Base-by-base conservation (phyloP, 2,329 filamentous ascomycete genomes). In the Boeremia exigua region DNA sequence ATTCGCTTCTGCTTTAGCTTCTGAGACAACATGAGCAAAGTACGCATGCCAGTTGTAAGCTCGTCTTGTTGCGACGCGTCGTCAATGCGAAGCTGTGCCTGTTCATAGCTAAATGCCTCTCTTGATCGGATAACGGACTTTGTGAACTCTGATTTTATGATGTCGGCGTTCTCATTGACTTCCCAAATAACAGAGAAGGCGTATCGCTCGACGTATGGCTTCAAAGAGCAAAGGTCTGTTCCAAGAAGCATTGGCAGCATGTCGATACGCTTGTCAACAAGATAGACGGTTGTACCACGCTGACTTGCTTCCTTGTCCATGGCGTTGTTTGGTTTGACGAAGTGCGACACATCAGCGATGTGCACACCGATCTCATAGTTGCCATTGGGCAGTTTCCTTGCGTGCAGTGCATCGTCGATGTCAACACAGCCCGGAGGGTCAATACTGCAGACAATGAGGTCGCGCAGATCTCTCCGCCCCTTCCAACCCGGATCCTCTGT, bases 291-390 rank as follows among this genome's bases (percentile, higher is more conserved):
- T 4, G 95, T 98, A 59, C 95, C 95, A 68, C 95, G 89, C 70
- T 96, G 86, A 71, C 92, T 95, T 3, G 95, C 95, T 78, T 99
- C 95, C 43, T 88, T 86, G 73, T 99, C 96, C 95, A 99, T 99
- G 49, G 95, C 89, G 70, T 94, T 99, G 75, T 91, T 92, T 25
- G 96, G 93, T 77, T 95, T 96, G 69, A 99, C 95, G 72, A 99
- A 99, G 78, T 99, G 90, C 9, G 95, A 98, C n/a, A 99, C 95
- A 75, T 99, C 95, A 27, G 95, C 96, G 76, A 99, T 99, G 77
- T 99, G 96, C 14, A 99, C 95, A 61, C 95, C 95, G 9, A 99
- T 92, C 75, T 98, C 92, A 62, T 88, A 93, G 74, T 98, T 97
- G 38, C 96, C 95, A 68, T 98, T 98, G 0, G 92, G 88, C 19